These are phyloP conservation scores for Russula lepida DNA, from an alignment of 768 basidiomycete species.

Conservation along the genomic window DNA sequence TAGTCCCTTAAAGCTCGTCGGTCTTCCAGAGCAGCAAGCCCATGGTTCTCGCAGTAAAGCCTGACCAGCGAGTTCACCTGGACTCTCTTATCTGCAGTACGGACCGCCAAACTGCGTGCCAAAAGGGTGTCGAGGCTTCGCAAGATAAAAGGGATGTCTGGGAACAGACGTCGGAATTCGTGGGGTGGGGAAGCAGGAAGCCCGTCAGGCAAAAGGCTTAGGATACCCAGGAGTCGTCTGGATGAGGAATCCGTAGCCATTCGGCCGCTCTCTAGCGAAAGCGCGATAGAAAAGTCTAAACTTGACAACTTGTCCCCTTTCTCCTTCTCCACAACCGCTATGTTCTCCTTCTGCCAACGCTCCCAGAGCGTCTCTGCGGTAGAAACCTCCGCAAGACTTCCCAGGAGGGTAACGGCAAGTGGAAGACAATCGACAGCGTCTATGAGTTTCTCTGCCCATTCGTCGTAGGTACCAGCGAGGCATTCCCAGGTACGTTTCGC, in stretches of 20 bases:
- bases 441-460: slow-evolving; percentile 16
- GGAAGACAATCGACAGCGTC: slow-evolving; percentile 12
- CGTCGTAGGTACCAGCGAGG: slow-evolving; percentile 6
- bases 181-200: background rate
- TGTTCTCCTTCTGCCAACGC: slow-evolving; percentile 14
- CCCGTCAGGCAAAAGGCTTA: slow-evolving; percentile 11
- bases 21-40: background rate
- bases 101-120: slow-evolving; percentile 9
- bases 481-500: slow-evolving; percentile 11
- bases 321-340: slow-evolving; percentile 11
- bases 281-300: slow-evolving; percentile 12
- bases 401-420: slow-evolving; percentile 15
- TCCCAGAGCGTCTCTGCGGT: slow-evolving; percentile 14
- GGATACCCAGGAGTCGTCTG: slow-evolving; percentile 6
- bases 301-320: slow-evolving; percentile 8
- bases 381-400: slow-evolving; percentile 10
- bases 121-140: slow-evolving; percentile 11
- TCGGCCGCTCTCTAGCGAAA: slow-evolving; percentile 11
- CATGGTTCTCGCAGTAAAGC: slow-evolving; percentile 10
- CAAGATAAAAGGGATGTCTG: background rate
- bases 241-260: slow-evolving; percentile 9
- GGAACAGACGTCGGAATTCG: slow-evolving; percentile 3
- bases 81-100: slow-evolving; percentile 4
- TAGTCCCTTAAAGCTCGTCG: slow-evolving; percentile 5
- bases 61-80: slow-evolving; percentile 16